A percentile compares a stretch with the other conserved stretches of the same genome.
Conservation (phyloP, 129 eudicot species). For the Oenanthe sinensis region DNA sequence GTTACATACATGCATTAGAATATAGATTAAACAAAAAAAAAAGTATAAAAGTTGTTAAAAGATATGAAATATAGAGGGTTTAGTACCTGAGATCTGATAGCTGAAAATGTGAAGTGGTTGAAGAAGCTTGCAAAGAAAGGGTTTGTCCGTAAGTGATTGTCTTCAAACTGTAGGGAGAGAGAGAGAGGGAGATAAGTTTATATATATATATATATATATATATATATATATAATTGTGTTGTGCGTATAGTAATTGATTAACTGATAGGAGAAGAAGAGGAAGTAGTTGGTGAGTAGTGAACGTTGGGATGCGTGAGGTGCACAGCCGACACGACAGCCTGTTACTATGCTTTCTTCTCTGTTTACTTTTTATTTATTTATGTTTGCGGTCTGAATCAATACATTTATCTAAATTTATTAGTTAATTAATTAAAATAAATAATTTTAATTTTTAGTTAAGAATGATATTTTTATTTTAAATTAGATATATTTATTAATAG, state of each 20-base stretch:
- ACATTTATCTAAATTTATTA: no score
- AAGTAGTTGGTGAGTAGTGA: neutral
- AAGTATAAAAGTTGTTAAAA: neutral
- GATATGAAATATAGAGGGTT: neutral
- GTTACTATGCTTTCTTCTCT: neutral
- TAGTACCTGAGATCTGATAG: conserved; percentile 2
- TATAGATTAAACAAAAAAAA: neutral
- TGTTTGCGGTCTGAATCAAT: no score
- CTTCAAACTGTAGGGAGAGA: neutral
- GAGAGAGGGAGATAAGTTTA: neutral
- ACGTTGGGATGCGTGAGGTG: neutral
- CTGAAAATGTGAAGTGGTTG: conserved; percentile 5
- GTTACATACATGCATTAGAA: neutral
- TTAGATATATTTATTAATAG: no score
- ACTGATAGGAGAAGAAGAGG: neutral
- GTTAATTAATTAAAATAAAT: no score
- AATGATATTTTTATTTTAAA: no score
- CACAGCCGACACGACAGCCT: neutral
- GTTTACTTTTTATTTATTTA: no score
- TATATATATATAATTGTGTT: neutral
- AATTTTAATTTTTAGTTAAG: no score
- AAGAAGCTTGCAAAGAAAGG: neutral
- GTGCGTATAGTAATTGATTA: neutral
- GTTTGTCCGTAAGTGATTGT: conserved; percentile 22
- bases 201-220: neutral